Evolutionary conservation across 768 basidiomycete species (phyloP).

Genomic region (Mycena filopes): DNA sequence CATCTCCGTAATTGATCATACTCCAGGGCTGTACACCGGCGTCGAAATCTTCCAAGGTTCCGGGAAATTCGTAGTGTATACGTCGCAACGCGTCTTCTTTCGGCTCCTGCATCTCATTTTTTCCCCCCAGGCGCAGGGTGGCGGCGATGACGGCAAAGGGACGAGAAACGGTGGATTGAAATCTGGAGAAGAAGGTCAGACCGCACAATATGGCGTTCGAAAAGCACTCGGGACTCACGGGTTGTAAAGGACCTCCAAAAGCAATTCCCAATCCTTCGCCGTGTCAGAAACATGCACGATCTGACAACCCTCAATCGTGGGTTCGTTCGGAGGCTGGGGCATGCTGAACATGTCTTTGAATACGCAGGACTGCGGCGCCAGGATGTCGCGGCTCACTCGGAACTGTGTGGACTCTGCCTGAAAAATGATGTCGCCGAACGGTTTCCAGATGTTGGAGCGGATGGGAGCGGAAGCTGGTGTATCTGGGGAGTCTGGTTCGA

Average conservation of each 20-base stretch:
- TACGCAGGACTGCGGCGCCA: conserved; percentile 45
- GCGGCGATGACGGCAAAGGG: conserved; percentile 11
- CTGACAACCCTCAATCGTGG: conserved; percentile 7
- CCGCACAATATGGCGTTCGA: background rate
- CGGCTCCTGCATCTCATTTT: conserved; percentile 13
- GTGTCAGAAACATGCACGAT: conserved; percentile 10
- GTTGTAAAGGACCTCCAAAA: conserved; percentile 12
- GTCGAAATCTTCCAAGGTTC: background rate
- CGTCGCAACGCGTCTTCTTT: conserved; percentile 4
- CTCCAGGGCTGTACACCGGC: no score
- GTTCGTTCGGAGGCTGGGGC: conserved; percentile 46
- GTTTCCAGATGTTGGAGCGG: no score
- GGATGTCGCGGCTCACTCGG: no score
- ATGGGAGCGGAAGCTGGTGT: no score
- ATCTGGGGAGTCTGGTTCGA: no score
- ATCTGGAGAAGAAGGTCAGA: background rate
- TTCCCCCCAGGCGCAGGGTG: conserved; percentile 19
- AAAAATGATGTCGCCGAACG: no score
- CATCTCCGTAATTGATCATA: background rate
- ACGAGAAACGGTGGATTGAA: background rate
- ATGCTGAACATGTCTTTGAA: conserved; percentile 58
- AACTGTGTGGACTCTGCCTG: no score
- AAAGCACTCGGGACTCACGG: conserved; percentile 3
- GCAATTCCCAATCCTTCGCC: conserved; percentile 21
- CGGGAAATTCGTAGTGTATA: conserved; percentile 15